Base-by-base conservation (phyloP, 352 stramenopile species). In the Phytophthora foliorum region DNA sequence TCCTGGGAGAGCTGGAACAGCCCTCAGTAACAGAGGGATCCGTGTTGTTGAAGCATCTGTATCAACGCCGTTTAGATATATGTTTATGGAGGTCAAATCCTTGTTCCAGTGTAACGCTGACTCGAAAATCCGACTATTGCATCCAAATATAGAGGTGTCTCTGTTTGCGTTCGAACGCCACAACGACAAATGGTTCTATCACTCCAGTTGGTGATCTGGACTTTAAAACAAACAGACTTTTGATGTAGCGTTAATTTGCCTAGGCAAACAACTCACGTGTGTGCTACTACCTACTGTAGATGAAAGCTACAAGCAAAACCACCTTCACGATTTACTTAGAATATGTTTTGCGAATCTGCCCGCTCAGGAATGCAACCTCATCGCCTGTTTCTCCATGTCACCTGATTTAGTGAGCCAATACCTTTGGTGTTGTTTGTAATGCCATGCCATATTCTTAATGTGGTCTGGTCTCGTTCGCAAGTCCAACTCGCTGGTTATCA, bases 121-220 rank as follows among this genome's bases (percentile, higher is more conserved):
- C 38, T 60, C 21, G 25, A 60, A 54, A 54, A 52, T 24, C 49
- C 38, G 58, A 50, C 25, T 60, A 41, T 27, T 5, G 10, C 21
- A 64, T 64, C 2, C 36, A 39, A 46, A 29, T 21, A 41, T 52
- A 66, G 32, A 72, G 55, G 56, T 57, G 29, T 2, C 51, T 34
- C 14, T 27, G 17, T 17, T 62, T n/a, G 42, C 45, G 44, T 64
- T 36, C 64, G 24, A 46, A 42, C 32, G 29, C 27, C 45, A 31
- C 44, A 45, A 51, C 57, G 38, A 48, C n/a, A 62, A 65, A 50
- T 66, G 48, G 53, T 63, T 74, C 53, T 41, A 44, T 31, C 54
- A 25, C 36, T 32, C 45, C 63, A 65, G 49, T 48, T 65, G 63
- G 38, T 25, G 22, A 8, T 21, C 36, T 22, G 29, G 55, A 64